Base-by-base conservation (phyloP, 345 rosid species). In the Xanthoceras sorbifolium region DNA sequence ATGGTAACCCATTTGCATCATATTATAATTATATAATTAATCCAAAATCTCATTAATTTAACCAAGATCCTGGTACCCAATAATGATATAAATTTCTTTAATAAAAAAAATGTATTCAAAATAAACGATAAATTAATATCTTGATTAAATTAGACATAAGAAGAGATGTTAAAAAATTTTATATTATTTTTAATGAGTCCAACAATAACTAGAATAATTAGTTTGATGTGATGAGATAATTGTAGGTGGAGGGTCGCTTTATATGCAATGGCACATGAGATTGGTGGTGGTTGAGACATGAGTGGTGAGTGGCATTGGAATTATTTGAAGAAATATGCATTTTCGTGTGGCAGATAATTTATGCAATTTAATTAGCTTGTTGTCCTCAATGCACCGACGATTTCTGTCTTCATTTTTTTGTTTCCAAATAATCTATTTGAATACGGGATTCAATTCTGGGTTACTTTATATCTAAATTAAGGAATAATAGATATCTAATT, bases 361-460 rank as follows among this genome's bases (percentile, higher is more conserved):
- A 54, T 54, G 10, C 26, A 20, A 1, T 54, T 54, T 22, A n/a
- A n/a, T n/a, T 10, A 7, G 2, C 25, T 54, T 54, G 5, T 59
- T 72, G 66, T 42, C 55, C 65, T 38, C 11, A 38, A 40, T 60
- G 36, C 76, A 40, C 76, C 76, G 76, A 72, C 76, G 76, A 60
- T 72, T 72, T n/a, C n/a, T 60, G 67, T 40, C 26, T 59, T 40
- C 32, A 6, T 6, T 23, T 57, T 3, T 57, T 3, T 6, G 4
- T 7, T 38, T 36, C 10, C 18, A 22, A 34, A 26, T 12, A 8
- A 4, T 22, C 8, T 28, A 64, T 14, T 52, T 52, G 9, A 54
- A 54, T 18, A 54, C 60, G 60, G 18, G 25, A n/a, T 54, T 22
- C 25, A 54, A 3, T 10, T 48, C 54, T 48, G 40, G 40, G 9